A percentile compares a stretch with the other conserved stretches of the same genome.
phyloP scores from a whole-genome alignment of 257 asterid genomes.

The Solanum stenotomum region DNA sequence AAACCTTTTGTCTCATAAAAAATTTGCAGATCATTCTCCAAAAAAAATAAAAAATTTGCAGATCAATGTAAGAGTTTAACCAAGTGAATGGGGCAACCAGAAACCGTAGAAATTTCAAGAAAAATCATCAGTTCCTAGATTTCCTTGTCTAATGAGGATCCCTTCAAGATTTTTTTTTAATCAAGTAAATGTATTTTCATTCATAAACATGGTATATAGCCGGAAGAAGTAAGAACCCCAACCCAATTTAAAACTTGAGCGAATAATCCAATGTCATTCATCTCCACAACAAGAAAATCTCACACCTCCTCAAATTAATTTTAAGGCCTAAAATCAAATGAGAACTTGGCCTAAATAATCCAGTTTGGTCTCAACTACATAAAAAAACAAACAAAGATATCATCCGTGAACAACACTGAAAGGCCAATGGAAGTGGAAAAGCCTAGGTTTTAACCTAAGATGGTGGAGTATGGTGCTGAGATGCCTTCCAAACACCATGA shows the following conservation, averaged over 20 bases:
- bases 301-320: neutral
- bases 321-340: neutral
- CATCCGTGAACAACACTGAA: neutral
- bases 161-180: neutral
- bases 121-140: neutral
- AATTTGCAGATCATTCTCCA: neutral
- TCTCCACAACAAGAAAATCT: neutral
- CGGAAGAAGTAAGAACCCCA: neutral
- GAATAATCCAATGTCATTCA: neutral
- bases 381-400: neutral
- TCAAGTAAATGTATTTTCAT: neutral
- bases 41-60: neutral
- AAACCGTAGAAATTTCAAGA: neutral
- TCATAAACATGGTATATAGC: neutral
- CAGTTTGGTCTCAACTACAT: neutral
- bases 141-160: neutral
- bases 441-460: neutral
- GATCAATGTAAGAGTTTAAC: neutral
- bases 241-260: neutral
- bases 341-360: neutral
- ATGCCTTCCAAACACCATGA: neutral
- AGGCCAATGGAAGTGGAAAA: neutral
- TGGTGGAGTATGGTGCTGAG: neutral
- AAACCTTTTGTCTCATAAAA: neutral
- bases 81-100: conserved; percentile 9